Base-by-base conservation (phyloP, 2,329 filamentous ascomycete species). In the Nigrograna mackinnonii region DNA sequence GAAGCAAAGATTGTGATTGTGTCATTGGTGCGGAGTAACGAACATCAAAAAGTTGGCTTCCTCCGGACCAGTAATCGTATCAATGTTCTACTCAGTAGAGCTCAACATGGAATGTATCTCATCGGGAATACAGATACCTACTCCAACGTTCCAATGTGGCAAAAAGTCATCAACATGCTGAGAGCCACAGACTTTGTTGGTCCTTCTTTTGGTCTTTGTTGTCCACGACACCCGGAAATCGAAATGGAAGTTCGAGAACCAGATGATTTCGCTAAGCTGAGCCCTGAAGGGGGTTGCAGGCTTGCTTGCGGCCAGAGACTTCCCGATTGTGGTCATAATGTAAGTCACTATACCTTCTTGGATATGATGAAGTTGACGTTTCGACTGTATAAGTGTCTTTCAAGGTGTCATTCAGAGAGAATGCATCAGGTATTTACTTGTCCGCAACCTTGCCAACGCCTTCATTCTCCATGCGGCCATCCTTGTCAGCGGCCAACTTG, bases 1-100 rank as follows among this genome's bases (percentile, higher is more conserved):
- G 85, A 91, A 57, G 82, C 80, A 4, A 83, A 86, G 39, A 70
- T 90, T 6, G 73, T 90, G 0, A 69, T 90, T 3, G 70, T 89
- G 0, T 87, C 83, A 0, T 69, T 90, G 0, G 84, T 89, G 0
- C 77, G 86, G 30, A 87, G 83, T 64, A 90, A 90, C 50, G 43
- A 58, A 0, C 52, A 77, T n/a, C 69, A 67, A 6, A 77, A 74
- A 6, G 77, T 76, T 17, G 86, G 86, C 0, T 90, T 89, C 48
- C 67, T 90, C 1, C 76, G 69, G 18, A 83, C 82, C 0, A 68
- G 74, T 0, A 86, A 89, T 52, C 75, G 84, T 0, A 82, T 88
- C 61, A 86, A 87, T 44, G 83, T 87, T 0, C 70, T 87, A 0
- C 67, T 87, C 0, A 83, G 78, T 20, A 77, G 86, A 5, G 84